Evolutionary conservation across 2,329 filamentous ascomycete species (phyloP).

Genomic region (Exophiala oligosperma): DNA sequence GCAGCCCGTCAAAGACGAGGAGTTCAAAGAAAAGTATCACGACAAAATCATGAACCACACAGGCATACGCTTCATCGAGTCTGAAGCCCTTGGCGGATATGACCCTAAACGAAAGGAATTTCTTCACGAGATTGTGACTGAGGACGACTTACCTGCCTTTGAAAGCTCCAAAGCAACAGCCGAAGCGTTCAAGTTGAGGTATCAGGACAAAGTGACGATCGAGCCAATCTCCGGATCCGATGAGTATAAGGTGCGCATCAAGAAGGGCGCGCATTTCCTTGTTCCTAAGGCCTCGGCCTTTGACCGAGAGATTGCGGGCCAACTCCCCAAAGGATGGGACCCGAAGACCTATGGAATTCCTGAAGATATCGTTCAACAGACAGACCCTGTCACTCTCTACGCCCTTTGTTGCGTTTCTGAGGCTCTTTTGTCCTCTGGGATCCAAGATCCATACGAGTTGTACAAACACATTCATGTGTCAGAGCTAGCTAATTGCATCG

Average conservation of each 20-base stretch:
- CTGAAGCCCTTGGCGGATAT: slow-evolving; percentile 15
- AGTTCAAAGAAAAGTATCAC: slow-evolving; percentile 35
- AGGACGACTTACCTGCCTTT: slow-evolving; percentile 37
- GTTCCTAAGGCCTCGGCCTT: slow-evolving; percentile 35
- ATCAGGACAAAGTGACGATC: slow-evolving; percentile 36
- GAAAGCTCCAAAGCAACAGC: slow-evolving; percentile 35
- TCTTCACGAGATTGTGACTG: slow-evolving; percentile 37
- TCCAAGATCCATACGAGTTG: slow-evolving; percentile 36
- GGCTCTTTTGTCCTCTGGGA: slow-evolving; percentile 36
- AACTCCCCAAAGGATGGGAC: slow-evolving; percentile 40
- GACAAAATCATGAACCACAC: slow-evolving; percentile 35
- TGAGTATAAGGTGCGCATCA: slow-evolving; percentile 31
- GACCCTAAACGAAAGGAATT: slow-evolving; percentile 32
- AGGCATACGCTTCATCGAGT: slow-evolving; percentile 38
- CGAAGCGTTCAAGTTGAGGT: slow-evolving; percentile 33
- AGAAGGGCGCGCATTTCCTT: slow-evolving; percentile 34
- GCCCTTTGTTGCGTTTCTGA: slow-evolving; percentile 35
- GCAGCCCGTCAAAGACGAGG: slow-evolving; percentile 33
- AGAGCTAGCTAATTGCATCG: slow-evolving; percentile 38
- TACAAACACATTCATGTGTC: slow-evolving; percentile 38
- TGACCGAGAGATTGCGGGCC: slow-evolving; percentile 35
- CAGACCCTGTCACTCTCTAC: slow-evolving; percentile 39
- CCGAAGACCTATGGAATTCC: slow-evolving; percentile 38
- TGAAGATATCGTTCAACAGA: slow-evolving; percentile 38
- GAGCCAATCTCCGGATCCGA: slow-evolving; percentile 24